A percentile compares a stretch with the other conserved stretches of the same genome.
Conservation (phyloP, 2,329 filamentous ascomycete species). For the Botryotinia globosa region DNA sequence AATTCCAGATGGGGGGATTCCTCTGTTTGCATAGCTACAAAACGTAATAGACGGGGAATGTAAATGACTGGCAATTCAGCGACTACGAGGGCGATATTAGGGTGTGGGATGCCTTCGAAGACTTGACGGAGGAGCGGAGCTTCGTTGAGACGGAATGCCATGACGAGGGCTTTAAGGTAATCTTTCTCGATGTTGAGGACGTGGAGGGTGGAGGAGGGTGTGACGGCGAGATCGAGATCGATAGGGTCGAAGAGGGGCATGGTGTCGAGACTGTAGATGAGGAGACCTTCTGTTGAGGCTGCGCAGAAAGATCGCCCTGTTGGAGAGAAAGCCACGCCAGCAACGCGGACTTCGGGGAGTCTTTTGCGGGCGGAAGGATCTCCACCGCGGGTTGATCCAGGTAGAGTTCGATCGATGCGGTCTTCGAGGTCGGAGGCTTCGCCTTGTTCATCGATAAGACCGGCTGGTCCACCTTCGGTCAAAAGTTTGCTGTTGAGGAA, state of each 20-base stretch:
- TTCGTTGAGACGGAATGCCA: slow-evolving; percentile 96
- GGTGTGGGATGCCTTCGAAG: slow-evolving; percentile 76
- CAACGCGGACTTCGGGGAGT: slow-evolving; percentile 79
- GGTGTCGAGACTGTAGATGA: slow-evolving; percentile 89
- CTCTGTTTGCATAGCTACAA: slow-evolving; percentile 84
- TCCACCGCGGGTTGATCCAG: slow-evolving; percentile 78
- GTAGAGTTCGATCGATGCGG: slow-evolving; percentile 73
- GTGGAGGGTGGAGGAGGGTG: slow-evolving; percentile 76
- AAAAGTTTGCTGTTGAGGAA: slow-evolving; percentile 90
- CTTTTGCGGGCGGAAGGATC: slow-evolving; percentile 78
- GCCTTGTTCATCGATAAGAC: slow-evolving; percentile 81
- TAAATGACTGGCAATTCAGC: slow-evolving; percentile 80
- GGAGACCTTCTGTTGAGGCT: slow-evolving; percentile 86
- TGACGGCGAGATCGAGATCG: slow-evolving; percentile 91
- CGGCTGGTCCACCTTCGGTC: slow-evolving; percentile 83
- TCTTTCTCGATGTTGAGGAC: slow-evolving; percentile 67
- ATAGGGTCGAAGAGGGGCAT: slow-evolving; percentile 89
- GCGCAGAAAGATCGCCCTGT: slow-evolving; percentile 90
- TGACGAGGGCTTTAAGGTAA: slow-evolving; percentile 88
- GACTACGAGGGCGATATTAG: slow-evolving; percentile 74
- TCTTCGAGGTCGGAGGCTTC: slow-evolving; percentile 89
- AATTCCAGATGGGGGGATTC: slow-evolving; percentile 93
- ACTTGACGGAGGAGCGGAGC: slow-evolving; percentile 76
- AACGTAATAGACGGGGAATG: slow-evolving; percentile 77
- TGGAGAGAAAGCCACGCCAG: slow-evolving; percentile 81